Conservation (phyloP, 352 stramenopile species). For the Pythium plurisporium region DNA sequence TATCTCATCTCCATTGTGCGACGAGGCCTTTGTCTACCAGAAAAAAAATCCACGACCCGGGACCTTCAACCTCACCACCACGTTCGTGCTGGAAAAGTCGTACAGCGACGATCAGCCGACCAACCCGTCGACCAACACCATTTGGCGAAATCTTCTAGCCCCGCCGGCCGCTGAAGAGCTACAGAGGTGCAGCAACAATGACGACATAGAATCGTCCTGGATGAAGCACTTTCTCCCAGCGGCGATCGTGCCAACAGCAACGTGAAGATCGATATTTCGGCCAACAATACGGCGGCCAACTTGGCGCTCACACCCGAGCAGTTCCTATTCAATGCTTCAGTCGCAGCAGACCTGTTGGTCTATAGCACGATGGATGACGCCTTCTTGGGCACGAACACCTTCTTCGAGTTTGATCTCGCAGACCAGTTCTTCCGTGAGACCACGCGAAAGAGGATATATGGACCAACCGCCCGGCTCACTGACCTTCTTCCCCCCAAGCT, state of each 20-base stretch:
- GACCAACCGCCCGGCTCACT: background rate
- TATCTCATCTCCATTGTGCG: too few relatives aligned
- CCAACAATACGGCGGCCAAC: background rate
- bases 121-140: slow-evolving; percentile 4
- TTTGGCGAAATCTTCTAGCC: slow-evolving; percentile 5
- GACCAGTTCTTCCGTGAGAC: background rate
- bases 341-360: background rate
- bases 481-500: background rate
- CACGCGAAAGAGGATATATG: background rate
- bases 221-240: background rate
- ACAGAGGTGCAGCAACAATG: background rate
- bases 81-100: background rate
- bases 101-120: background rate
- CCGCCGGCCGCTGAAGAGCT: background rate
- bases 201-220: background rate
- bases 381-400: background rate
- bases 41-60: too few relatives aligned
- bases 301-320: background rate
- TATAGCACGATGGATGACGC: background rate
- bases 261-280: background rate
- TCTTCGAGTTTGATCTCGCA: background rate
- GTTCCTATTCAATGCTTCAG: background rate
- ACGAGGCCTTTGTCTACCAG: too few relatives aligned
- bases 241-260: background rate
- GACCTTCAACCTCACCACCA: too few relatives aligned